Base-by-base conservation (phyloP, 169 alveolate species). In the Cytauxzoon felis region DNA sequence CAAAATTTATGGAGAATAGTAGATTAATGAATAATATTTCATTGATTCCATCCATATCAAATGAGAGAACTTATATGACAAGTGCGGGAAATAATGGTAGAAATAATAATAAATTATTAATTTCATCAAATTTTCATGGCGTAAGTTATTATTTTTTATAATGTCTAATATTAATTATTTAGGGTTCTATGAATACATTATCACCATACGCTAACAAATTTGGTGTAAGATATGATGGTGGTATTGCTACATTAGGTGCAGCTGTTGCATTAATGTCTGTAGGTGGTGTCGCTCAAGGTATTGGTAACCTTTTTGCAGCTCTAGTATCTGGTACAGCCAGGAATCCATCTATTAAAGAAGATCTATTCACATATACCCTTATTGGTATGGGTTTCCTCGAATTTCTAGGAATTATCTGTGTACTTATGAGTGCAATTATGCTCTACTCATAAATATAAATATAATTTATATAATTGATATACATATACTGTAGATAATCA, bases 331-430 rank as follows among this genome's bases (percentile, higher is more conserved):
- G 96, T 30, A 91, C 95, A 5, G 93, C 95, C 2, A 65, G 96
- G 33, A 91, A 91, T 76, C 96, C 96, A 3, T 78, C 93, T 4
- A 87, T 91, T 29, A 89, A 89, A 72, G 96, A 91, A 36, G 93
- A 90, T 56, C 78, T 91, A 23, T 91, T 91, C 79, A 91, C 96
- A 29, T 91, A 91, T 71, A 90, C 96, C 13, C 87, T 91, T 24
- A 89, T 91, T 48, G 96, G 96, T 13, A 88, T 91, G 94, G 95
- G 95, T n/a, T 91, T 91, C 73, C 89, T 91, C 50, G 95, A 91
- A 78, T 91, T 91, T 60, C 79, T 91, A 9, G 95, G 93, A 58
- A 91, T 91, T 56, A 78, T 91, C 41, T 87, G 93, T 79, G 92
- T 91, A 36, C 78, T 91, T 54, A 91, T 91, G 94, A 81, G 92